These are phyloP conservation scores for Nepenthes alata DNA, from an alignment of 179 eudicot genomes.

Conservation along the genomic window DNA sequence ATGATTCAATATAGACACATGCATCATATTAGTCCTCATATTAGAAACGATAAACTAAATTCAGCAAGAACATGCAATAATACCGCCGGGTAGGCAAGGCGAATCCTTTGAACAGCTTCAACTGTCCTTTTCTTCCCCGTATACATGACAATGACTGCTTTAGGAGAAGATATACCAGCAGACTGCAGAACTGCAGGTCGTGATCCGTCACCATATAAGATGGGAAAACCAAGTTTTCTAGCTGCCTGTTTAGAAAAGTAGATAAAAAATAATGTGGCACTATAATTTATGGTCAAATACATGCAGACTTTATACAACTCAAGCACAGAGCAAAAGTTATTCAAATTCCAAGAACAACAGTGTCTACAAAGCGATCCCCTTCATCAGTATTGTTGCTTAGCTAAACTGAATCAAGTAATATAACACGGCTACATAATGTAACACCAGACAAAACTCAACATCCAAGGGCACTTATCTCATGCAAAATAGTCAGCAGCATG, in stretches of 20 bases:
- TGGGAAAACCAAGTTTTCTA: slow-evolving; percentile 75
- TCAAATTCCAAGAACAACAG: no score
- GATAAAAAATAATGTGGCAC: not conserved
- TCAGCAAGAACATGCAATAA: slow-evolving; percentile 1
- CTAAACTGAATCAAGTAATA: no score
- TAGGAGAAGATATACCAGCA: slow-evolving; percentile 86
- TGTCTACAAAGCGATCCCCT: no score
- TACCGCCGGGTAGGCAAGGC: slow-evolving; percentile 82
- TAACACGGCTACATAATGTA: no score
- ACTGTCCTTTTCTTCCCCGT: slow-evolving; percentile 53
- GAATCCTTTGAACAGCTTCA: slow-evolving; percentile 82
- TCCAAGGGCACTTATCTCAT: no score
- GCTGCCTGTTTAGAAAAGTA: slow-evolving; percentile 39
- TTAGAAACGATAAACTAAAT: not conserved
- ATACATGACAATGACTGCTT: slow-evolving; percentile 93
- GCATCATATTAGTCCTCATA: no score
- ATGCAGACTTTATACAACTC: not conserved
- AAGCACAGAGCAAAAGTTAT: not conserved
- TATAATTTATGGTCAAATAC: not conserved
- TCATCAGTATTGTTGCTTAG: no score
- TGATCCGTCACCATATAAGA: slow-evolving; percentile 88
- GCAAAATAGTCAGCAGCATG: no score
- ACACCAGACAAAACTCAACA: no score
- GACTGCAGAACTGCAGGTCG: slow-evolving; percentile 82
- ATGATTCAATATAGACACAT: no score